Evolutionary conservation across 75 land plant genomes (phyloP).

Genomic region (Cunninghamia lanceolata): DNA sequence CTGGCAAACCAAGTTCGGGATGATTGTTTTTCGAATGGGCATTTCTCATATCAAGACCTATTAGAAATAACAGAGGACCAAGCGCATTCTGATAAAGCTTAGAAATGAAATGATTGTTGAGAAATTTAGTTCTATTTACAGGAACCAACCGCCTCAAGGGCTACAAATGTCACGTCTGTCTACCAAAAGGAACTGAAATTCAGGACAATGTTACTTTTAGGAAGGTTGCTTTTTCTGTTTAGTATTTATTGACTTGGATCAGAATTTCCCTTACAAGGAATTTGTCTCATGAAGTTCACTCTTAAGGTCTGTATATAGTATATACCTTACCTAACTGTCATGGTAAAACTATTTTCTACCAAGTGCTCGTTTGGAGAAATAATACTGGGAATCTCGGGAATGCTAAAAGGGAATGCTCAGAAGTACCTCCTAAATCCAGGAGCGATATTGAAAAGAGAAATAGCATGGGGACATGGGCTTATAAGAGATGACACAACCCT

Average conservation of each 20-base stretch:
- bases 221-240: background rate
- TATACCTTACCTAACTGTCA: background rate
- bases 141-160: background rate
- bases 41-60: background rate
- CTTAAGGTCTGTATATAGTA: background rate
- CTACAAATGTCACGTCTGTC: background rate
- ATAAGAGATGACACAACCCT: background rate
- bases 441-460: background rate
- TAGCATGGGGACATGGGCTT: background rate
- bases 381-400: background rate
- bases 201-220: background rate
- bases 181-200: background rate
- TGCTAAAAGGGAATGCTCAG: background rate
- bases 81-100: background rate
- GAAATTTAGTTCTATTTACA: background rate
- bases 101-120: background rate
- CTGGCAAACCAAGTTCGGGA: background rate
- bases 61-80: background rate
- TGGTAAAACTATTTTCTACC: background rate
- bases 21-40: background rate
- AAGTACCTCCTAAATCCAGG: background rate
- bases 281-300: background rate
- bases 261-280: background rate
- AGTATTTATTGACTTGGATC: background rate
- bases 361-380: background rate